These are phyloP conservation scores for Metroxylon sagu DNA, from an alignment of 176 grass and related monocot genomes.

Conservation along the genomic window DNA sequence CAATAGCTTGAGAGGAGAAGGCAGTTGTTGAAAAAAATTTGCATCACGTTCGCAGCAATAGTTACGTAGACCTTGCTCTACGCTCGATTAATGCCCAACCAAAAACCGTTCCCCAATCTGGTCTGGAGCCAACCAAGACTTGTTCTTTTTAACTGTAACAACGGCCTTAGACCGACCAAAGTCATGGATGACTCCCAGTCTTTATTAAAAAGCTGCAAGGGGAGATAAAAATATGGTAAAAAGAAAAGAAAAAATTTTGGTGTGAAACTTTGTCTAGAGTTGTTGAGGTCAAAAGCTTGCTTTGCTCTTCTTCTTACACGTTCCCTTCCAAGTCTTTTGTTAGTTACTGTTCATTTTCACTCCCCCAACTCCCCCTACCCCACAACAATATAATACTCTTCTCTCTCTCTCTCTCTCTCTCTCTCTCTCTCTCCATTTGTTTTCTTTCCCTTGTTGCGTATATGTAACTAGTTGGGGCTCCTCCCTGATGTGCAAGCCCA, in stretches of 20 bases:
- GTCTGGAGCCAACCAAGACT: too few species aligned
- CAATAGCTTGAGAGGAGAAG: too few species aligned
- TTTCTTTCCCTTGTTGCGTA: conserved; percentile 15
- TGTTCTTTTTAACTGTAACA: conserved; percentile 29
- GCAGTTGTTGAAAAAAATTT: too few species aligned
- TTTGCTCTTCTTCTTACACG: background rate
- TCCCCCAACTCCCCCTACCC: too few species aligned
- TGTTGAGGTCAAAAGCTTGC: conserved; percentile 9
- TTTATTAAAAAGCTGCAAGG: background rate
- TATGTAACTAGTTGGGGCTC: conserved; percentile 25
- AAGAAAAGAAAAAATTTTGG: background rate
- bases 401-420: background rate
- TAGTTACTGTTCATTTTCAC: background rate
- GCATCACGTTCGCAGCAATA: too few species aligned
- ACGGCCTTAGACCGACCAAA: conserved; percentile 6
- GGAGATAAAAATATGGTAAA: background rate
- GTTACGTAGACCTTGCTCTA: too few species aligned
- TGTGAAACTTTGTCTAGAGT: background rate
- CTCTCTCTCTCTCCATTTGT: conserved; percentile 1
- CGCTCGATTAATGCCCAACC: too few species aligned
- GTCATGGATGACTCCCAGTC: background rate
- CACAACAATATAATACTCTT: too few species aligned
- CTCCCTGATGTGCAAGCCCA: background rate
- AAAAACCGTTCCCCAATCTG: too few species aligned
- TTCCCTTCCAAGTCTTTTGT: background rate